A percentile compares a stretch with the other conserved stretches of the same genome.
Conservation (phyloP, 345 rosid species). For the Murraya koenigii region DNA sequence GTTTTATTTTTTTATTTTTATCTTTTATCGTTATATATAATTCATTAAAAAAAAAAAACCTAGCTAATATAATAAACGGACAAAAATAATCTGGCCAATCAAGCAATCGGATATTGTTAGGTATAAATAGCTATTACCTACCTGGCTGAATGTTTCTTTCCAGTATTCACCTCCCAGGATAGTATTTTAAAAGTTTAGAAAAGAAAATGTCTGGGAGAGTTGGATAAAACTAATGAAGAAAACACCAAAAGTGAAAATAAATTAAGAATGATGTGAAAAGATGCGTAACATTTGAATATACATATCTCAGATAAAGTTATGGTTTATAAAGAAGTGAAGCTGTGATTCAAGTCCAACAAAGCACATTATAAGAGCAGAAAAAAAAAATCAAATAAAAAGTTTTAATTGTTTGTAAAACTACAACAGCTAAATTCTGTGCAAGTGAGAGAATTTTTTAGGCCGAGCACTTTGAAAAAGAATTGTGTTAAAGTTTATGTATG, state of each 20-base stretch:
- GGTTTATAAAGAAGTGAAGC: not conserved
- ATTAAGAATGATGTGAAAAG: not conserved
- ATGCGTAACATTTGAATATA: too few species aligned
- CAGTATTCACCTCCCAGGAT: not conserved
- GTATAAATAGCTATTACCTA: constrained; percentile 2
- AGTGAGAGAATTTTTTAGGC: too few species aligned
- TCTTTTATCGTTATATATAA: not conserved
- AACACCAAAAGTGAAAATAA: not conserved
- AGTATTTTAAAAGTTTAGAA: not conserved
- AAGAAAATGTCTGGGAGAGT: not conserved
- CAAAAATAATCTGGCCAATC: constrained; percentile 1
- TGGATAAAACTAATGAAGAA: not conserved
- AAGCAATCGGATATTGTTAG: constrained; percentile 14
- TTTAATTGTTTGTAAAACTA: not conserved
- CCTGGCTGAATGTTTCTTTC: not conserved
- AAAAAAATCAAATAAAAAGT: not conserved
- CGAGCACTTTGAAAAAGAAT: too few species aligned
- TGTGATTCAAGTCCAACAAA: not conserved
- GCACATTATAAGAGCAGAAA: not conserved
- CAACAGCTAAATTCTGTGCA: not conserved
- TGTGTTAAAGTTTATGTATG: too few species aligned
- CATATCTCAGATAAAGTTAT: not conserved
- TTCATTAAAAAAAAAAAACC: not conserved
- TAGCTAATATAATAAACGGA: not conserved
- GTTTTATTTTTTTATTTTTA: not conserved